A percentile compares a stretch with the other conserved stretches of the same genome.
Evolutionary conservation across 2,329 filamentous ascomycete species (phyloP).

Genomic region (Xylariaceae sp.): DNA sequence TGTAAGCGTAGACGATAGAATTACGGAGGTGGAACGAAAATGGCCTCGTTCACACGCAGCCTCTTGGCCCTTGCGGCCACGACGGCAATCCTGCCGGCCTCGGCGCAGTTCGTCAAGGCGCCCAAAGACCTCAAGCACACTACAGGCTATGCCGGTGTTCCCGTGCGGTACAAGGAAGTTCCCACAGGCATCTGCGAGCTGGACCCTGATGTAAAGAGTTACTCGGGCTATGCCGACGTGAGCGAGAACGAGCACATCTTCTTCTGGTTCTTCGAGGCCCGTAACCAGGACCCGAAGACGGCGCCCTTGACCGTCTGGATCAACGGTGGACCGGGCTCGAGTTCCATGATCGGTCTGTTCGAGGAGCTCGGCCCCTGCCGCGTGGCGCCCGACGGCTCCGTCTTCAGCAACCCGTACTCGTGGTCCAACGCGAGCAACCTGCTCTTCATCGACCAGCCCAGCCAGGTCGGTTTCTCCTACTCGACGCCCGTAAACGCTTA

Average conservation of each 20-base stretch:
- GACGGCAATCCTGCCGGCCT: constrained; percentile 9
- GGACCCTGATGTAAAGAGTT: constrained; percentile 38
- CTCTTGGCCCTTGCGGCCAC: constrained; percentile 21
- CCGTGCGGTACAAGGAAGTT: constrained; percentile 45
- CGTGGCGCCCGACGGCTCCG: constrained; percentile 40
- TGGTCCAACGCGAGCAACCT: constrained; percentile 57
- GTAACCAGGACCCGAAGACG: constrained; percentile 38
- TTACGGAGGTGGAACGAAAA: constrained; percentile 1
- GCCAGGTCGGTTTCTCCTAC: constrained; percentile 54
- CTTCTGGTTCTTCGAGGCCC: constrained; percentile 48
- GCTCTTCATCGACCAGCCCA: constrained; percentile 57
- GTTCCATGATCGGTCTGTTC: constrained; percentile 52
- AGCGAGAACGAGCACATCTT: constrained; percentile 38
- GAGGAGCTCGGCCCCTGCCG: constrained; percentile 39
- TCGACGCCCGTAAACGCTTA: constrained; percentile 32
- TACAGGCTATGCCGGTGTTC: constrained; percentile 33
- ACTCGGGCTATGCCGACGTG: constrained; percentile 40
- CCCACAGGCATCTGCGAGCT: constrained; percentile 42
- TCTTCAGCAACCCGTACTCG: constrained; percentile 51
- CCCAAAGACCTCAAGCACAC: constrained; percentile 27
- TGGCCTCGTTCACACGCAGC: constrained; percentile 21
- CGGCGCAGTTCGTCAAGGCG: constrained; percentile 29
- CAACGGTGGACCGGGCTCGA: constrained; percentile 48
- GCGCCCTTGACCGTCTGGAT: constrained; percentile 49
- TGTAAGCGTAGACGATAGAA: neutral